phyloP scores from a whole-genome alignment of 192 early-diverging fungal species.

The Ambispora gerdemannii region DNA sequence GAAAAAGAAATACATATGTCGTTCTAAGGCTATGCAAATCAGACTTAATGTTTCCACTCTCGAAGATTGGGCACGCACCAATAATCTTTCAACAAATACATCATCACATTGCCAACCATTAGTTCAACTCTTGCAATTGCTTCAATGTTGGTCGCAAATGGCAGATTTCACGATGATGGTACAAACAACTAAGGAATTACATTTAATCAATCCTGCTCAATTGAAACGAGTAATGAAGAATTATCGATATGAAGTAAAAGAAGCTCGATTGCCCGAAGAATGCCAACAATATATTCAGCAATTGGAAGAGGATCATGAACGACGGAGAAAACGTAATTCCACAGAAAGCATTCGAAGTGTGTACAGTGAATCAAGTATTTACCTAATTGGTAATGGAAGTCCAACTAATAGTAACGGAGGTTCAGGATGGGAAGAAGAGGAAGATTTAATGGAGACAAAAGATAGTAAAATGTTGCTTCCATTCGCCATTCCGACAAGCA shows the following conservation, averaged over 20 bases:
- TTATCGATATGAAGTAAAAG: constrained; percentile 90
- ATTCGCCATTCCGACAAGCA: constrained; percentile 29
- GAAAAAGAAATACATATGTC: constrained; percentile 68
- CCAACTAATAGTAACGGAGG: not conserved
- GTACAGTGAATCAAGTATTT: constrained; percentile 23
- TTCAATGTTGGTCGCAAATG: constrained; percentile 77
- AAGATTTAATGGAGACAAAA: constrained; percentile 30
- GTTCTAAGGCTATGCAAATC: constrained; percentile 79
- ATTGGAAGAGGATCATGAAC: constrained; percentile 67
- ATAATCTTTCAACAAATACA: constrained; percentile 44
- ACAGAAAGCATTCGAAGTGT: constrained; percentile 28
- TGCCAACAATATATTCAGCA: constrained; percentile 73
- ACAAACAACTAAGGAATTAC: constrained; percentile 65
- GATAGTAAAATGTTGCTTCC: constrained; percentile 23
- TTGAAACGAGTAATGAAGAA: constrained; percentile 66
- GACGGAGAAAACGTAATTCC: constrained; percentile 38
- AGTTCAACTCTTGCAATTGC: constrained; percentile 76
- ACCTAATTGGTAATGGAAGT: not conserved
- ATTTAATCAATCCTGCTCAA: constrained; percentile 68
- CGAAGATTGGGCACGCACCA: constrained; percentile 81
- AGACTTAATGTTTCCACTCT: constrained; percentile 77
- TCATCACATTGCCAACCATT: constrained; percentile 61
- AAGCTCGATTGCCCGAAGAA: constrained; percentile 65
- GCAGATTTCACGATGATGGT: constrained; percentile 71
- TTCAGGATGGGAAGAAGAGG: constrained; percentile 29